Conservation (phyloP, 306 rosid species). For the Dicorynia guianensis region DNA sequence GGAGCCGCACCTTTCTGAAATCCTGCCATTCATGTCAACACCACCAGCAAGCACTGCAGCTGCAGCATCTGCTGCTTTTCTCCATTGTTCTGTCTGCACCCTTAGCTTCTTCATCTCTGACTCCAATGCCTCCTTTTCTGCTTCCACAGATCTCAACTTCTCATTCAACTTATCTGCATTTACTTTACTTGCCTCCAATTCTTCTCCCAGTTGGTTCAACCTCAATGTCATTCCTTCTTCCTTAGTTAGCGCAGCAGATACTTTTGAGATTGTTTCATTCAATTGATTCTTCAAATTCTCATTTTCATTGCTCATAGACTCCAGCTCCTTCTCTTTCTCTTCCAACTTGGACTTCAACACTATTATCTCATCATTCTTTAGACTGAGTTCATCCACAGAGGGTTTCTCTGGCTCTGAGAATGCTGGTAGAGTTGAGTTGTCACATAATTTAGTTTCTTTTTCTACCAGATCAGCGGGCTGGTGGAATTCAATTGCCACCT, state of each 20-base stretch:
- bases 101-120: slow-evolving; percentile 83
- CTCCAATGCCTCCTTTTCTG: slow-evolving; percentile 65
- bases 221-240: slow-evolving; percentile 57
- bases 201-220: slow-evolving; percentile 56
- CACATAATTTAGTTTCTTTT: slow-evolving; percentile 52
- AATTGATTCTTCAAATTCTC: slow-evolving; percentile 62
- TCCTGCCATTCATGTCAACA: slow-evolving; percentile 66
- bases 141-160: slow-evolving; percentile 62
- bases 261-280: slow-evolving; percentile 53
- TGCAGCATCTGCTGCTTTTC: slow-evolving; percentile 94
- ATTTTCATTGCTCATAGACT: slow-evolving; percentile 48
- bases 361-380: slow-evolving; percentile 58
- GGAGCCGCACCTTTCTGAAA: slow-evolving; percentile 81
- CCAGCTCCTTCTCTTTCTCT: slow-evolving; percentile 61
- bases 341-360: slow-evolving; percentile 57
- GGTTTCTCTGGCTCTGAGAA: slow-evolving; percentile 52
- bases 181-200: slow-evolving; percentile 58
- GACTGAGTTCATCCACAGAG: slow-evolving; percentile 47
- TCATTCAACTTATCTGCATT: slow-evolving; percentile 52
- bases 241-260: slow-evolving; percentile 53
- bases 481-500: slow-evolving; percentile 47
- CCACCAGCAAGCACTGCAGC: slow-evolving; percentile 85
- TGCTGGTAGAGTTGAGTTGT: slow-evolving; percentile 36
- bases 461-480: slow-evolving; percentile 42
- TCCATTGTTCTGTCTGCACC: slow-evolving; percentile 91